Evolutionary conservation across 768 basidiomycete species (phyloP).

Genomic region (Collybiopsis confluens): DNA sequence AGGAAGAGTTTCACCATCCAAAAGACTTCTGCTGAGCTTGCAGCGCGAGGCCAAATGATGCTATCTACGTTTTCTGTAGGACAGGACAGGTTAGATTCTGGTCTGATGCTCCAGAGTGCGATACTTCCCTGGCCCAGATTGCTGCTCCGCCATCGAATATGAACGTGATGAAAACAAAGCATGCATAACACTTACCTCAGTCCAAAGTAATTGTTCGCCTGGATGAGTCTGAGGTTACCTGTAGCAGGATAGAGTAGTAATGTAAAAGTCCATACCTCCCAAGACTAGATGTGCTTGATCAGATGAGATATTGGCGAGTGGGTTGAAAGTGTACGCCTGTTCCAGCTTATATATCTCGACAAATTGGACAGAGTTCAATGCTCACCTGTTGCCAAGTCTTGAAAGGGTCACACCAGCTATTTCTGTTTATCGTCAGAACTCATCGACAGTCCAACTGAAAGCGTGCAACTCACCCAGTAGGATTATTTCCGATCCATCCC

Average conservation of each 20-base stretch:
- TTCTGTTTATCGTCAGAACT: constrained; percentile 21
- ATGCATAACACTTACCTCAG: constrained; percentile 24
- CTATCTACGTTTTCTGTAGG: constrained; percentile 43
- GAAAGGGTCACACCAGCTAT: constrained; percentile 48
- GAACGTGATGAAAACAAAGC: no score
- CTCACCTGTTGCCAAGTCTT: constrained; percentile 47
- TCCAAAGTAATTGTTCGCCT: constrained; percentile 47
- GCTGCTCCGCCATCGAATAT: background rate
- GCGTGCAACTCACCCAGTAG: constrained; percentile 16
- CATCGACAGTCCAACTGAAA: background rate
- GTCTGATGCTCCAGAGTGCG: no score
- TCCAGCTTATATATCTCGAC: background rate
- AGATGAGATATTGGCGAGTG: constrained; percentile 36
- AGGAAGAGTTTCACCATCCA: constrained; percentile 37
- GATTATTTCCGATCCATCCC: constrained; percentile 35
- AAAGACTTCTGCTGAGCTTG: constrained; percentile 47
- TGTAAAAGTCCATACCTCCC: constrained; percentile 30
- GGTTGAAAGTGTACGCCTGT: constrained; percentile 48
- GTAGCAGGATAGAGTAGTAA: no score
- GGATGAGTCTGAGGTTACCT: no score
- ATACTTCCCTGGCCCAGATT: no score
- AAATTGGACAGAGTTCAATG: constrained; percentile 5
- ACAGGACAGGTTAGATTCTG: constrained; percentile 20
- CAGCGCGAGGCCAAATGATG: constrained; percentile 45
- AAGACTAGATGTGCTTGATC: constrained; percentile 33